phyloP scores from a whole-genome alignment of 768 basidiomycete genomes.

The Rhizopogon roseolus region DNA sequence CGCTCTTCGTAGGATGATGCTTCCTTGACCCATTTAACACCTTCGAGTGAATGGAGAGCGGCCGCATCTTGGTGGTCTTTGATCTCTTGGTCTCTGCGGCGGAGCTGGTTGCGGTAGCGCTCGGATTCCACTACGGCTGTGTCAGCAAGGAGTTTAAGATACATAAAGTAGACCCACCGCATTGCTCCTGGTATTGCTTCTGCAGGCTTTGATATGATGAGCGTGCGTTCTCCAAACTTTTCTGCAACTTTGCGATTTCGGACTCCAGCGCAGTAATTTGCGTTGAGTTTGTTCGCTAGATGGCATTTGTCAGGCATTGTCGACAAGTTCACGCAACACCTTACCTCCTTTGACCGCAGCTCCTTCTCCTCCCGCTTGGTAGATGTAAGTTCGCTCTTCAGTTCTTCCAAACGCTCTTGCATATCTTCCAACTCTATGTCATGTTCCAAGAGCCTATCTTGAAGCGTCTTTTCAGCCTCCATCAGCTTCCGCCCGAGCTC shows the following conservation, averaged over 20 bases:
- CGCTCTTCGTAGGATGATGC: slow-evolving; percentile 70
- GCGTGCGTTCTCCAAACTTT: slow-evolving; percentile 68
- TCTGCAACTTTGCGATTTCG: slow-evolving; percentile 73
- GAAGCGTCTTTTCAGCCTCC: slow-evolving; percentile 68
- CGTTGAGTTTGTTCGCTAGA: slow-evolving; percentile 54
- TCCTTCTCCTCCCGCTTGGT: slow-evolving; percentile 94
- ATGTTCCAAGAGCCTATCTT: slow-evolving; percentile 66
- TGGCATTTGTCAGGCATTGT: slow-evolving; percentile 1
- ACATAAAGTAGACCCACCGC: slow-evolving; percentile 42
- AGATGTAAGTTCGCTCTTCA: slow-evolving; percentile 67
- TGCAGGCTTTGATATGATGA: slow-evolving; percentile 72
- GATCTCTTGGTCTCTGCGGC: slow-evolving; percentile 71
- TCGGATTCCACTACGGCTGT: slow-evolving; percentile 61
- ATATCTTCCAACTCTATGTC: slow-evolving; percentile 82
- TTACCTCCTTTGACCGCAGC: slow-evolving; percentile 78
- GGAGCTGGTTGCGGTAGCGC: slow-evolving; percentile 68
- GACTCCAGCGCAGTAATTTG: slow-evolving; percentile 72
- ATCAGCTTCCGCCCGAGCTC: slow-evolving; percentile 73
- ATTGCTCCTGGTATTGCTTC: slow-evolving; percentile 87
- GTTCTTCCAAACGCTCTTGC: slow-evolving; percentile 72
- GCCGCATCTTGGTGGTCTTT: slow-evolving; percentile 57
- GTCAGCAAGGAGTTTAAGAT: neutral
- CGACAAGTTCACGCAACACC: slow-evolving; percentile 9
- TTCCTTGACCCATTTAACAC: slow-evolving; percentile 60
- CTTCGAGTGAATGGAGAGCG: slow-evolving; percentile 60